Conservation (phyloP, 2,329 filamentous ascomycete genomes). For the Xylariaceae sp. region DNA sequence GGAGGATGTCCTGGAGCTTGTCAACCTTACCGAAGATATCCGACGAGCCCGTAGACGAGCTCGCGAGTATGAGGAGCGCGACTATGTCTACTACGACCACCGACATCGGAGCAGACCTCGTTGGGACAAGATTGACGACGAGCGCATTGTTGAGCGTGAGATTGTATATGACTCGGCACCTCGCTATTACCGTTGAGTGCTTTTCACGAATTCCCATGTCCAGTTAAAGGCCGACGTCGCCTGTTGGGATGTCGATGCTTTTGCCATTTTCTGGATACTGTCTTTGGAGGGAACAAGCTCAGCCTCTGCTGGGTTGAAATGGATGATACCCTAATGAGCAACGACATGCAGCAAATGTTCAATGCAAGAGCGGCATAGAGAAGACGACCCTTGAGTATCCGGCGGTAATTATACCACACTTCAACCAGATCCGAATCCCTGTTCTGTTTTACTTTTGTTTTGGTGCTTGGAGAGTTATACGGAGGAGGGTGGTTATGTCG, state of each 20-base stretch:
- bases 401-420: too few species aligned
- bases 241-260: neutral
- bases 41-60: constrained; percentile 54
- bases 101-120: constrained; percentile 31
- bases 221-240: neutral
- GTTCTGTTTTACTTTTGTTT: too few species aligned
- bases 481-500: too few species aligned
- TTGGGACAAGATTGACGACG: constrained; percentile 48
- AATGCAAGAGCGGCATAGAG: too few species aligned
- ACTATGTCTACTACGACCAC: constrained; percentile 47
- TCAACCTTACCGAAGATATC: constrained; percentile 78
- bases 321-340: neutral
- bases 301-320: neutral
- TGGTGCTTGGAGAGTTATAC: too few species aligned
- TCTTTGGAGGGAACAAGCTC: neutral
- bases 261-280: neutral
- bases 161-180: constrained; percentile 52
- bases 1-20: constrained; percentile 83
- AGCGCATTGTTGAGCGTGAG: constrained; percentile 62
- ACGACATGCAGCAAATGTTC: too few species aligned
- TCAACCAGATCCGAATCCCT: too few species aligned
- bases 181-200: constrained; percentile 12
- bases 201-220: neutral
- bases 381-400: too few species aligned
- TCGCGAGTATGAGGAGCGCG: constrained; percentile 53